Conservation (phyloP, 2,329 filamentous ascomycete species). For the Diatrype stigma region DNA sequence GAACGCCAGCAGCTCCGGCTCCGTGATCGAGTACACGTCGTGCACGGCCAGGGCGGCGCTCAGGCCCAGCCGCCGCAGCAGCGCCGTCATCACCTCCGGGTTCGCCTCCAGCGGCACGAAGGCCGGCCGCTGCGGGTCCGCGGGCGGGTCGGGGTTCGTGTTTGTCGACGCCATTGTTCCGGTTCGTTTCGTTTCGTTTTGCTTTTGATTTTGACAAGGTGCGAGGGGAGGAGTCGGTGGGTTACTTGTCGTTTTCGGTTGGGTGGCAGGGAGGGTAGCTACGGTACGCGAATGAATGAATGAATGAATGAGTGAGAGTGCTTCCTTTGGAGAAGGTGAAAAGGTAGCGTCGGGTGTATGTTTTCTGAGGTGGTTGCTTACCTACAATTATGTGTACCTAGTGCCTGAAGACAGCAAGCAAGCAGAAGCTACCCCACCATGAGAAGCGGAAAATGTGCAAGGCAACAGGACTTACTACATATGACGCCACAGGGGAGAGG, state of each 20-base stretch:
- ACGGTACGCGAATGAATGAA: too few relatives aligned
- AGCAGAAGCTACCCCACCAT: neutral
- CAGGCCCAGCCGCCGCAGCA: slow-evolving; percentile 81
- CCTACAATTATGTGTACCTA: too few relatives aligned
- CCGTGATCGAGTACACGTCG: slow-evolving; percentile 88
- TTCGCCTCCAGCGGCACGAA: slow-evolving; percentile 68
- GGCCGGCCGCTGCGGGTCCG: slow-evolving; percentile 31
- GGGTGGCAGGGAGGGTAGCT: too few relatives aligned
- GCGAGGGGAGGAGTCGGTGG: too few relatives aligned
- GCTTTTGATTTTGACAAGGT: neutral
- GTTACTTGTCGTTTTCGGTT: too few relatives aligned
- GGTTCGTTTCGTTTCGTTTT: neutral
- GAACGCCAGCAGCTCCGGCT: slow-evolving; percentile 78
- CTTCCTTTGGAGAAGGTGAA: too few relatives aligned
- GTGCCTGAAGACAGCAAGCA: too few relatives aligned
- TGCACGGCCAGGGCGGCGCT: slow-evolving; percentile 73
- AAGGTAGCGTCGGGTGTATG: too few relatives aligned
- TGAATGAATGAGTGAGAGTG: too few relatives aligned
- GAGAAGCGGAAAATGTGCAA: neutral
- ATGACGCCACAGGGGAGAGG: neutral
- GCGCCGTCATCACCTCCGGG: slow-evolving; percentile 79
- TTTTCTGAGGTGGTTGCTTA: too few relatives aligned
- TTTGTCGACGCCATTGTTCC: slow-evolving; percentile 16
- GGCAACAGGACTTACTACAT: neutral
- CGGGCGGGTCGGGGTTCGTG: slow-evolving; percentile 34